Evolutionary conservation across 257 asterid genomes (phyloP).

Genomic region (Solanum clarkiae): DNA sequence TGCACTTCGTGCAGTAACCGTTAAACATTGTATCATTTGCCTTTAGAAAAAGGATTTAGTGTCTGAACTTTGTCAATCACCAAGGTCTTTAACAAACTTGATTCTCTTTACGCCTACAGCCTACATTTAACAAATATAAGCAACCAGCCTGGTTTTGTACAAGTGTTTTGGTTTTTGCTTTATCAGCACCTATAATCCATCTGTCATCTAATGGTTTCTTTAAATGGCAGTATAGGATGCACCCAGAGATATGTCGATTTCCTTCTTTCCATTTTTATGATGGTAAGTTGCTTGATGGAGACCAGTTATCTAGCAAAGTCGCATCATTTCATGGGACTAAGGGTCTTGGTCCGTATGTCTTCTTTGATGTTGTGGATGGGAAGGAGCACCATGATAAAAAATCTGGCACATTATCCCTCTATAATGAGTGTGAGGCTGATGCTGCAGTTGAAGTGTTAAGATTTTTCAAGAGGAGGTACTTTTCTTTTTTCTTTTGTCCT

Average conservation of each 20-base stretch:
- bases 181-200: slow-evolving; percentile 2
- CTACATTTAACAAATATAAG: not conserved
- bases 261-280: slow-evolving; percentile 92
- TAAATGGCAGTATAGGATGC: slow-evolving; percentile 93
- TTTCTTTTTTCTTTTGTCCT: slow-evolving; percentile 1
- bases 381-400: slow-evolving; percentile 76
- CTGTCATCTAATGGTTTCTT: slow-evolving; percentile 1
- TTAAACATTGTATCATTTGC: not conserved
- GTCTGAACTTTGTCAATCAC: not conserved
- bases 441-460: slow-evolving; percentile 81
- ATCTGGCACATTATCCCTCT: slow-evolving; percentile 58
- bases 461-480: slow-evolving; percentile 60
- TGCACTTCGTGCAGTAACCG: not conserved
- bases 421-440: slow-evolving; percentile 83
- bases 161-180: not conserved
- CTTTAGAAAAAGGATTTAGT: not conserved
- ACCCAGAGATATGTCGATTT: slow-evolving; percentile 85
- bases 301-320: slow-evolving; percentile 41
- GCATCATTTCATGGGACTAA: slow-evolving; percentile 70
- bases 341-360: slow-evolving; percentile 82
- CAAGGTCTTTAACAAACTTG: not conserved
- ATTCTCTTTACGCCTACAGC: not conserved
- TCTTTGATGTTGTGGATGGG: slow-evolving; percentile 85
- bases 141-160: not conserved
- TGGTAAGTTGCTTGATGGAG: slow-evolving; percentile 86